Base-by-base conservation (phyloP, 1,284 basidiomycete species). In the Ustilago esculenta region DNA sequence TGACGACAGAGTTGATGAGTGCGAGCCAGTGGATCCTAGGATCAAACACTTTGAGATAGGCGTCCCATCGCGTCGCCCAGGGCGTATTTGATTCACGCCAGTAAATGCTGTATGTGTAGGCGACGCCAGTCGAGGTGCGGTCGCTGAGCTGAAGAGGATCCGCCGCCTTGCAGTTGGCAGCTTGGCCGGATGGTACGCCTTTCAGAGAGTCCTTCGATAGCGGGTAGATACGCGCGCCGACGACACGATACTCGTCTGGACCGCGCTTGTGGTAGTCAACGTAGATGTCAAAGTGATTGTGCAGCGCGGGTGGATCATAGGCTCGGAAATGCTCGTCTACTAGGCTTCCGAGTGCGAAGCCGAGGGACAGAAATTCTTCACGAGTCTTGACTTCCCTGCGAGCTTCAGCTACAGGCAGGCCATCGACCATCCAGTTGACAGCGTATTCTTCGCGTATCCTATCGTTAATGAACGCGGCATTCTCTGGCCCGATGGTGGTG, bases 51-150 rank as follows among this genome's bases (percentile, higher is more conserved):
- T 73, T 72, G 54, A 80, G 67, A 80, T 98, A 98, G 75, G 90
- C 91, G 81, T 98, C 95, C 95, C 95, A 98, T 48, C 95, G 87
- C 1, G 92, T 94, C 6, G 92, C 92, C 90, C 91, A 82, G 7
- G 72, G 67, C 55, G 82, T 81, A 88, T 88, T 86, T 25, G 92
- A 94, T 87, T 90, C 86, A 89, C 88, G 87, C 91, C 94, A 98
- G 50, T 87, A 88, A 5, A 98, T 87, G 39, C 89, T 87, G 81
- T 97, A 98, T 0, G 94, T 94, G 81, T 94, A 98, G 17, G 88
- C 88, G 54, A 98, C 85, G n/a, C 85, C 83, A 70, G 90, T 92
- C 10, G 85, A 83, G 40, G 83, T 79, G 2, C 85, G 84, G 80
- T 93, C 90, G 52, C 48, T 49, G 44, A 79, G 69, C 47, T 73